Evolutionary conservation across 2,329 filamentous ascomycete genomes (phyloP).

Genomic region (Zopfia rhizophila): DNA sequence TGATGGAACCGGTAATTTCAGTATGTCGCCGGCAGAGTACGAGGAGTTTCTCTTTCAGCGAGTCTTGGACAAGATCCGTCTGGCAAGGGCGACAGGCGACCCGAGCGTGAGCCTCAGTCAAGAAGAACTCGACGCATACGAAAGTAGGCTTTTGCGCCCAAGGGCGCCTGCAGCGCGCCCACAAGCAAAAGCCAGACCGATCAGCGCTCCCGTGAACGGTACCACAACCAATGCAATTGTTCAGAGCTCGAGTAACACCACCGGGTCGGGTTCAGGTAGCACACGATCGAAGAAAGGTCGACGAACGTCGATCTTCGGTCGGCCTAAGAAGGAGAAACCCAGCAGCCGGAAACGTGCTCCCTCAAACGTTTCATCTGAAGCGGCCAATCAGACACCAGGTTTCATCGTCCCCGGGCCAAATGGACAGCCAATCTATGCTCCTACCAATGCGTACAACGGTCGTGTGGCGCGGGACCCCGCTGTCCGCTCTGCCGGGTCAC

Average conservation of each 20-base stretch:
- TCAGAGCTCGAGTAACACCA: slow-evolving; percentile 47
- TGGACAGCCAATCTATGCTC: slow-evolving; percentile 57
- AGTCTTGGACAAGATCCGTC: slow-evolving; percentile 81
- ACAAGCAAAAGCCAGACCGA: slow-evolving; percentile 29
- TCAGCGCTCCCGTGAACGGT: slow-evolving; percentile 40
- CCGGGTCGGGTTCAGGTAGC: slow-evolving; percentile 36
- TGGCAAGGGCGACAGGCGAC: slow-evolving; percentile 79
- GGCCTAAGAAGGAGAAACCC: slow-evolving; percentile 42
- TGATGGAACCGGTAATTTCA: slow-evolving; percentile 56
- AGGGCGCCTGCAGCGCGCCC: slow-evolving; percentile 41
- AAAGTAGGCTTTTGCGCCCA: slow-evolving; percentile 70
- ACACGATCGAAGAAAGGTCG: slow-evolving; percentile 41
- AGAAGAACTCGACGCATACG: slow-evolving; percentile 82
- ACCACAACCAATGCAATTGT: slow-evolving; percentile 40
- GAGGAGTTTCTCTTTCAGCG: slow-evolving; percentile 81
- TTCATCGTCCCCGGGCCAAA: slow-evolving; percentile 61
- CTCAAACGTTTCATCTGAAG: slow-evolving; percentile 32
- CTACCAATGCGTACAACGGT: slow-evolving; percentile 55
- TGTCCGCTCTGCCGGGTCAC: slow-evolving; percentile 40
- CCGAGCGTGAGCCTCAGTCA: slow-evolving; percentile 81
- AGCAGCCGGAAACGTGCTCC: slow-evolving; percentile 40
- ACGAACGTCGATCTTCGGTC: slow-evolving; percentile 40
- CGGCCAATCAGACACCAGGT: slow-evolving; percentile 47
- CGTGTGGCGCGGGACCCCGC: slow-evolving; percentile 49
- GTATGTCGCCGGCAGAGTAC: slow-evolving; percentile 55